Base-by-base conservation (phyloP, 192 early-diverging fungal species). In the Phycomyces nitens region DNA sequence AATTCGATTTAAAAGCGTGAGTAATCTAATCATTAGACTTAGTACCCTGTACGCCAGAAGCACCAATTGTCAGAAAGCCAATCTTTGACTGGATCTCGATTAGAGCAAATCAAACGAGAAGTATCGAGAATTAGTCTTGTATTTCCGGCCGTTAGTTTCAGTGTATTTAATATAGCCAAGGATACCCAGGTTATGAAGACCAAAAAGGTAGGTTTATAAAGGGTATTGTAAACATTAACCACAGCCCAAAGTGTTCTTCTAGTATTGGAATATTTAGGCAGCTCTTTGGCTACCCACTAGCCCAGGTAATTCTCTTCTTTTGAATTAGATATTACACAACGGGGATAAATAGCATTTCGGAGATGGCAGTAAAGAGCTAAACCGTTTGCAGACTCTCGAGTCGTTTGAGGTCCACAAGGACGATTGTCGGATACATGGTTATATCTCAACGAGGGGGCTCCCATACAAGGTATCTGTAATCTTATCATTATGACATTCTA, bases 41-140 rank as follows among this genome's bases (percentile, higher is more conserved):
- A 88, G 85, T 79, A 78, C 51, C 86, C 86, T 15, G 83, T 88
- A 29, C 66, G 86, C 14, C 80, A 81, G 50, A 80, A 81, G 29
- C 64, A 73, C 22, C 67, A 70, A 61, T 52, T 27, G 41, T 11
- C 52, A 47, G 44, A 47, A 11, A 47, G 44, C 12, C 44, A 47
- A 11, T 47, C 2, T 47, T 14, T 11, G 3, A 18, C 44, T 47
- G 44, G 12, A 47, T 47, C 3, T 47, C 44, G 44, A 29, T 29
- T 77, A 6, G 83, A 88, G 23, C 68, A 69, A 18, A 75, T 86
- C 34, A 78, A 73, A 56, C 72, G 78, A 26, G 56, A 63, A 5
- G 50, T 89, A n/a, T 79, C 86, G 54, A 71, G 71, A 0, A 52
- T 88, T 18, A 76, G 81, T 0, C 49, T 89, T 5, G 51, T 80